phyloP scores from a whole-genome alignment of 2,329 filamentous ascomycete species.

The Sporothrix variecibatus region DNA sequence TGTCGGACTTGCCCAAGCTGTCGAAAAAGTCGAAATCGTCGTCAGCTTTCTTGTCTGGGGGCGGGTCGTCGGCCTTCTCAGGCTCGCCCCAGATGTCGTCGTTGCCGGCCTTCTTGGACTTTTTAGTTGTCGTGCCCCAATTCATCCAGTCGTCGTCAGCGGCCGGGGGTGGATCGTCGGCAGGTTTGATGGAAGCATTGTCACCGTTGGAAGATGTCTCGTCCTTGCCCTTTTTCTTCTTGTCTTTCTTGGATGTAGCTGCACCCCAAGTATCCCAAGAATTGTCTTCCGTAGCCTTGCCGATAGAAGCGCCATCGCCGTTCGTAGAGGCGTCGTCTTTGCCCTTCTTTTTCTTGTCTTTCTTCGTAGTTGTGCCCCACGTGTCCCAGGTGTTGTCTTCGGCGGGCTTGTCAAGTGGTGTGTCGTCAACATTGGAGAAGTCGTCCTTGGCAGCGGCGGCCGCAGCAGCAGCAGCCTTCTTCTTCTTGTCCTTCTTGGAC shows the following conservation, averaged over 20 bases:
- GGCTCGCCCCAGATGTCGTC: slow-evolving; percentile 24
- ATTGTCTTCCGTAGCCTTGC: slow-evolving; percentile 32
- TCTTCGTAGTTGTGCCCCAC: slow-evolving; percentile 21
- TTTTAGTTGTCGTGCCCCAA: slow-evolving; percentile 24
- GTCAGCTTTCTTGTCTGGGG: slow-evolving; percentile 31
- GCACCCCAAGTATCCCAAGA: slow-evolving; percentile 36
- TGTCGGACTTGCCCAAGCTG: slow-evolving; percentile 34
- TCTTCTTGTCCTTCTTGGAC: slow-evolving; percentile 31
- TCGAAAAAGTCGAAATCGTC: slow-evolving; percentile 37
- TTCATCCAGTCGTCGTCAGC: slow-evolving; percentile 29
- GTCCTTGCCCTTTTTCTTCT: slow-evolving; percentile 34
- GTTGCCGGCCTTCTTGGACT: slow-evolving; percentile 24
- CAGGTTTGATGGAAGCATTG: slow-evolving; percentile 21
- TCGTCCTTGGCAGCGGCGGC: too few relatives aligned
- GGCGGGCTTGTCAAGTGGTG: slow-evolving; percentile 32
- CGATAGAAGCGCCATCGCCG: slow-evolving; percentile 3
- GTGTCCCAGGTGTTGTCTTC: slow-evolving; percentile 24
- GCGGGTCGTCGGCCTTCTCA: slow-evolving; percentile 25
- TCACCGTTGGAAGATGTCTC: slow-evolving; percentile 28
- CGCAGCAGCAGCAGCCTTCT: slow-evolving; percentile 31
- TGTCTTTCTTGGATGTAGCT: slow-evolving; percentile 32
- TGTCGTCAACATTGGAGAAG: slow-evolving; percentile 29
- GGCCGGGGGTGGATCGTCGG: slow-evolving; percentile 5
- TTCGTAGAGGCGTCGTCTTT: slow-evolving; percentile 26
- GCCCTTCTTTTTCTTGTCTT: slow-evolving; percentile 31